phyloP scores from a whole-genome alignment of 1,284 basidiomycete genomes.

The Hymenochaete sp. region DNA sequence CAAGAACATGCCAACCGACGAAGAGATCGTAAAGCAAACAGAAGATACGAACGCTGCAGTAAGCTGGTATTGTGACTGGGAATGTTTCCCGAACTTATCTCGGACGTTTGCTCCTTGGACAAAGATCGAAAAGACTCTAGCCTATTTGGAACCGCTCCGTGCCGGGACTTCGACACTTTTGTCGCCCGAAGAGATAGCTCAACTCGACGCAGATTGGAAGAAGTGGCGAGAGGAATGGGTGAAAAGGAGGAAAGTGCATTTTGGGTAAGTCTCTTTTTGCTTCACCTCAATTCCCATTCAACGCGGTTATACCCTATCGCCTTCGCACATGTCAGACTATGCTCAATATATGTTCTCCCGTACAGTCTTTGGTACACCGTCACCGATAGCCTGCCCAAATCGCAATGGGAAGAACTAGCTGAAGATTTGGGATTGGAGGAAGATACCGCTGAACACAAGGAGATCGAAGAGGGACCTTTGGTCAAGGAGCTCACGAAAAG shows the following conservation, averaged over 20 bases:
- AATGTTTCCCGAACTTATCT: too few relatives aligned
- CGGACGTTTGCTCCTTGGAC: too few relatives aligned
- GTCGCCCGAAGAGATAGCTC: slow-evolving; percentile 45
- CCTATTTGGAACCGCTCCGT: slow-evolving; percentile 55
- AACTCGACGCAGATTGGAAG: slow-evolving; percentile 57
- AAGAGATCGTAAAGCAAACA: slow-evolving; percentile 48
- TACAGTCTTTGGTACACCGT: slow-evolving; percentile 64
- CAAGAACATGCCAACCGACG: slow-evolving; percentile 58
- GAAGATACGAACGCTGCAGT: slow-evolving; percentile 37
- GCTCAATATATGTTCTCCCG: too few relatives aligned
- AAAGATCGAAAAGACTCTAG: slow-evolving; percentile 42
- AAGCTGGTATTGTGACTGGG: slow-evolving; percentile 18
- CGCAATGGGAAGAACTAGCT: slow-evolving; percentile 49
- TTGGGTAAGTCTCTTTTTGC: slow-evolving; percentile 38
- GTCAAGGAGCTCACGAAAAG: too few relatives aligned
- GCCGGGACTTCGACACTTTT: slow-evolving; percentile 59
- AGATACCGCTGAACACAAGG: slow-evolving; percentile 56
- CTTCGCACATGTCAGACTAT: neutral
- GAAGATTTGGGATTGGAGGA: slow-evolving; percentile 71
- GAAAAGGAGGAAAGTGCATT: slow-evolving; percentile 58
- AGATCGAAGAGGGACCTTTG: slow-evolving; percentile 45
- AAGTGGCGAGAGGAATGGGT: slow-evolving; percentile 70
- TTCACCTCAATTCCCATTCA: neutral
- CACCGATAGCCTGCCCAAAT: slow-evolving; percentile 56
- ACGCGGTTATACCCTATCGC: neutral